A percentile compares a stretch with the other conserved stretches of the same genome.
These are phyloP conservation scores for Haematococcus sp. DNA, from an alignment of 139 green algal species.

Conservation along the genomic window DNA sequence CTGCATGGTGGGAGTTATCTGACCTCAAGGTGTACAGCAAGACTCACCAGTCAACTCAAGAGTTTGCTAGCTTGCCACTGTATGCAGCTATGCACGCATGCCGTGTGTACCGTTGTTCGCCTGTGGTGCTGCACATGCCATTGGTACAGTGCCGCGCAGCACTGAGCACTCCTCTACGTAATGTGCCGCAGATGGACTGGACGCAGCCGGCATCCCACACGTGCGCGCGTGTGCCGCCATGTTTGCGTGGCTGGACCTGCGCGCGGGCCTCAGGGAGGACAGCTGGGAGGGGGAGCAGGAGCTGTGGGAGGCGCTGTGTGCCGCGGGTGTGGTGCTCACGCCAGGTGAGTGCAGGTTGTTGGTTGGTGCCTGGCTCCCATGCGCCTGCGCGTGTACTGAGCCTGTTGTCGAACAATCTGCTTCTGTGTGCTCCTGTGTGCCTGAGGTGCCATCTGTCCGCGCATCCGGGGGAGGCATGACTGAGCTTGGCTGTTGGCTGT, in stretches of 20 bases:
- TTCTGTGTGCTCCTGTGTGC: background rate
- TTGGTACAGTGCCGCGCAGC: too few species aligned
- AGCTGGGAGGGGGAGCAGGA: conserved; percentile 61
- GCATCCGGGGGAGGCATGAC: background rate
- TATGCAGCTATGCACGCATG: background rate
- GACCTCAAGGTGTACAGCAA: too few species aligned
- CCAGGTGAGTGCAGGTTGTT: conserved; percentile 27
- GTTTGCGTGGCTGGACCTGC: conserved; percentile 78
- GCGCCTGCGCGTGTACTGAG: background rate
- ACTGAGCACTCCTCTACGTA: too few species aligned
- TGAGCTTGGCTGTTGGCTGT: background rate
- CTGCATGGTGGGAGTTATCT: background rate
- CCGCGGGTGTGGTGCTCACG: conserved; percentile 49
- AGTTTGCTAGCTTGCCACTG: background rate
- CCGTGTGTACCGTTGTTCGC: background rate
- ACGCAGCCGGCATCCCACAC: conserved; percentile 53
- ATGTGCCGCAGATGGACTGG: conserved; percentile 39
- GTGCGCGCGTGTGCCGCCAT: conserved; percentile 50
- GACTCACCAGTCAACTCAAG: background rate
- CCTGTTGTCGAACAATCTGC: background rate
- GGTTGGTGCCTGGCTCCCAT: background rate
- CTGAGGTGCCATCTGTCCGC: background rate
- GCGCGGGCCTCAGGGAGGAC: conserved; percentile 14
- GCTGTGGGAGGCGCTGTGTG: conserved; percentile 58
- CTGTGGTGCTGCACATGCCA: too few species aligned